phyloP scores from a whole-genome alignment of 2,329 filamentous ascomycete genomes.

The Aspergillus ustus region DNA sequence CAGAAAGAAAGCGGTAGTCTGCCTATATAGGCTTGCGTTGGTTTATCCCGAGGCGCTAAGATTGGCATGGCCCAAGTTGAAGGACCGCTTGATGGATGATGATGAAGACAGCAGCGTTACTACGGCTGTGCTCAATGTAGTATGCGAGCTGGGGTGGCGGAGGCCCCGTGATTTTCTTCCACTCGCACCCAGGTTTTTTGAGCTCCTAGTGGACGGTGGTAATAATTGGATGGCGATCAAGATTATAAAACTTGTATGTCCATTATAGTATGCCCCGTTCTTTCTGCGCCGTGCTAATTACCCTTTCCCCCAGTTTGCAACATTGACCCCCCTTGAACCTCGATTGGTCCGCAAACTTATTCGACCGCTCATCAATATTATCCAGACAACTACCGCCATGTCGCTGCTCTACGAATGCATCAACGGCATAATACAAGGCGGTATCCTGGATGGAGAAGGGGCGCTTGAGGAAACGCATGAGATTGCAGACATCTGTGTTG shows the following conservation, averaged over 20 bases:
- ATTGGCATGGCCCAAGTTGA: constrained; percentile 96
- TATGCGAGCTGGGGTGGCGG: constrained; percentile 94
- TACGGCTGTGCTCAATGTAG: constrained; percentile 92
- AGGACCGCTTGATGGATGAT: constrained; percentile 88
- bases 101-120: constrained; percentile 91
- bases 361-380: constrained; percentile 88
- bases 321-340: constrained; percentile 88
- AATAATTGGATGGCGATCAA: constrained; percentile 99
- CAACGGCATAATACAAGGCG: constrained; percentile 96
- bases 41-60: constrained; percentile 96
- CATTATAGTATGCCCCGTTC: not conserved
- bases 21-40: constrained; percentile 86
- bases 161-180: constrained; percentile 92
- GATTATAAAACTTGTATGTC: constrained; percentile 85
- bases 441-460: constrained; percentile 83
- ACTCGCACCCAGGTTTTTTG: constrained; percentile 87
- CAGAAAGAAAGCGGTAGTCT: constrained; percentile 94
- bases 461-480: constrained; percentile 84
- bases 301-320: constrained; percentile 87
- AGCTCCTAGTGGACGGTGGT: constrained; percentile 84
- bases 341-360: constrained; percentile 88
- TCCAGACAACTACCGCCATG: constrained; percentile 94
- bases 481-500: constrained; percentile 88
- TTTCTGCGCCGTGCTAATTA: constrained; percentile 31
- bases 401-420: constrained; percentile 98